phyloP scores from a whole-genome alignment of 179 eudicot species.

The Spergularia azorica region DNA sequence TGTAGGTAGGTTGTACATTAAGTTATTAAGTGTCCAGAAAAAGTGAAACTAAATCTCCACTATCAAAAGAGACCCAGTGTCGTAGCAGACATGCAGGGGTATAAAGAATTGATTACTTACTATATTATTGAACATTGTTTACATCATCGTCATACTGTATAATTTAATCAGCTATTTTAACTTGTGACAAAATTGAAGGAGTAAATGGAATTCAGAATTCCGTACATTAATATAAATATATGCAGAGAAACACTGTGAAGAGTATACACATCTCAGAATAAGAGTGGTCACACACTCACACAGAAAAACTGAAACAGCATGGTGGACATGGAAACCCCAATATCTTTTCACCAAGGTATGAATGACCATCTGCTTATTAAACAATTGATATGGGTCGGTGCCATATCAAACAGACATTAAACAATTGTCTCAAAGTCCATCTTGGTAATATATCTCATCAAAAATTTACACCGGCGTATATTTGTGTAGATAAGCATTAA shows the following conservation, averaged over 20 bases:
- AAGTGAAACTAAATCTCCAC: too few relatives aligned
- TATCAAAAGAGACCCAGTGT: too few relatives aligned
- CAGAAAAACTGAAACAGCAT: neutral
- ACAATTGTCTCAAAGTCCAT: neutral
- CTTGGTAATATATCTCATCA: neutral
- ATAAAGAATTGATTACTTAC: too few relatives aligned
- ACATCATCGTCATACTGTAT: neutral
- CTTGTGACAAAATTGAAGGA: neutral
- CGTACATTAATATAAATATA: neutral
- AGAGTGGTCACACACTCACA: neutral
- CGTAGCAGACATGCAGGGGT: too few relatives aligned
- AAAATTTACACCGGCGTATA: neutral
- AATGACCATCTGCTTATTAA: neutral
- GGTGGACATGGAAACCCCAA: neutral
- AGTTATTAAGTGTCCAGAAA: neutral
- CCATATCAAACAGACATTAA: slow-evolving; percentile 1
- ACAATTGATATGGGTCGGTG: neutral
- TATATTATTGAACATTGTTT: too few relatives aligned
- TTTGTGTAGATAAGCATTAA: slow-evolving; percentile 1
- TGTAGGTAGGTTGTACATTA: neutral
- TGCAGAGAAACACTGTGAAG: neutral
- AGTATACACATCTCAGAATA: neutral
- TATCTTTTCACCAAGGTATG: neutral
- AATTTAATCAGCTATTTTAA: neutral
- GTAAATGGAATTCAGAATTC: neutral